Evolutionary conservation across 805 yeast genomes (phyloP), one percentile per base, ranked within the genome.

Genomic region (Kazachstania africana): DNA sequence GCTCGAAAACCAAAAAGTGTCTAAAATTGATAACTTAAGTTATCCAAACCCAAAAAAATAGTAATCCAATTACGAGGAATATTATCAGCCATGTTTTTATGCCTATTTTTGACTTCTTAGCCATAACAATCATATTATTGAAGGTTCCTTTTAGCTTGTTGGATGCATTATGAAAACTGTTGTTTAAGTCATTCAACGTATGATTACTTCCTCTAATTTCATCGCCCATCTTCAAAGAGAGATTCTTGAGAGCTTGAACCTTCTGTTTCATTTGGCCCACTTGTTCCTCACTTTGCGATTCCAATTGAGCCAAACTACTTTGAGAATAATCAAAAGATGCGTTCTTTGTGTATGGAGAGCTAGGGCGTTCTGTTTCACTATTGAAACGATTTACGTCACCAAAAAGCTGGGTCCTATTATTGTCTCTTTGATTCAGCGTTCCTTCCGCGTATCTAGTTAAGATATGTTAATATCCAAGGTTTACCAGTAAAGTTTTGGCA

Each of bases 231-330:
- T 58, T 65, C 28, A 65, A 29, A 2, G 78, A 65, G 16, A 76
- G 53, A 28, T 66, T 66, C 47, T 76, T 78, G 33, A 78, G 55
- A 18, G 71, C 60, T 29, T 61, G 55, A 14, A 78, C 64, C 40
- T 70, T 73, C 24, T 67, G 63, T 21, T 68, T 60, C 67, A 78
- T 68, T 2, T 65, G 56, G 15, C 64, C 62, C 40, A 72, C 50
- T 32, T 75, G 72, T 35, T 72, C 78, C 22, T 73, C 80, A 37
- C 68, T 68, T 47, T 78, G 87, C 3, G 78, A 63, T 48, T 78
- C 87, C 29, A 78, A 48, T 37, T 70, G 73, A 14, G 78, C 67
- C 42, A 75, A 45, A 34, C 66, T 62, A 17, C 72, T 56, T 27
- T 74, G 78, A 10, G 68, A 59, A 47, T 62, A 68, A 45, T 64